Percentiles rank a stretch among this genome's conserved stretches.
Evolutionary conservation across 495 filamentous ascomycete genomes (phyloP).

Genomic region (Penicillium goetzii): DNA sequence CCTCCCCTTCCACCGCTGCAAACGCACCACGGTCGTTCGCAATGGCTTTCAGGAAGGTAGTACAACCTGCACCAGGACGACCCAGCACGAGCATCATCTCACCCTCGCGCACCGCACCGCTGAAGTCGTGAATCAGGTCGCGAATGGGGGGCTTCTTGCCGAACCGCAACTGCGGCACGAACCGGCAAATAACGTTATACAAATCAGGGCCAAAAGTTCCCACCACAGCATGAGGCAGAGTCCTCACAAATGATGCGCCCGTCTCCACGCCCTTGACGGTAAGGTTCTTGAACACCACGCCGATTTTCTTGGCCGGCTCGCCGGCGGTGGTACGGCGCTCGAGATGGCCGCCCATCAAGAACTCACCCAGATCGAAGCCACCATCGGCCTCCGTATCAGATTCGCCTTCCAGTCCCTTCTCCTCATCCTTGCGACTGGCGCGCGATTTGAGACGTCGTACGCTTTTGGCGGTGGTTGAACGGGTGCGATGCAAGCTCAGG

Average conservation of each 20-base stretch:
- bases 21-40: conserved; percentile 70
- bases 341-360: conserved; percentile 79
- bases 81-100: conserved; percentile 87
- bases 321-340: conserved; percentile 71
- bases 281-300: conserved; percentile 79
- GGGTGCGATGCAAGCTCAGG: conserved; percentile 56
- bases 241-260: conserved; percentile 69
- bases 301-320: conserved; percentile 78
- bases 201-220: conserved; percentile 85
- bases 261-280: conserved; percentile 74
- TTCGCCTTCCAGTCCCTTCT: conserved; percentile 35
- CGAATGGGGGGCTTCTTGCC: conserved; percentile 53
- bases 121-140: conserved; percentile 75
- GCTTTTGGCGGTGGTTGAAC: conserved; percentile 35
- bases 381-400: conserved; percentile 44
- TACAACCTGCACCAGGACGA: conserved; percentile 78
- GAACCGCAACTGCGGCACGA: conserved; percentile 65
- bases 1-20: conserved; percentile 69
- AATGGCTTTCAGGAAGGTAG: conserved; percentile 77
- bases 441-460: conserved; percentile 32
- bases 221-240: conserved; percentile 76
- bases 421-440: conserved; percentile 38
- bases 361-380: conserved; percentile 71
- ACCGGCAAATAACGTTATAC: conserved; percentile 67
- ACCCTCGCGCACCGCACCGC: conserved; percentile 75